Conservation (phyloP, 2,329 filamentous ascomycete species). For the Colletotrichum abscissum region DNA sequence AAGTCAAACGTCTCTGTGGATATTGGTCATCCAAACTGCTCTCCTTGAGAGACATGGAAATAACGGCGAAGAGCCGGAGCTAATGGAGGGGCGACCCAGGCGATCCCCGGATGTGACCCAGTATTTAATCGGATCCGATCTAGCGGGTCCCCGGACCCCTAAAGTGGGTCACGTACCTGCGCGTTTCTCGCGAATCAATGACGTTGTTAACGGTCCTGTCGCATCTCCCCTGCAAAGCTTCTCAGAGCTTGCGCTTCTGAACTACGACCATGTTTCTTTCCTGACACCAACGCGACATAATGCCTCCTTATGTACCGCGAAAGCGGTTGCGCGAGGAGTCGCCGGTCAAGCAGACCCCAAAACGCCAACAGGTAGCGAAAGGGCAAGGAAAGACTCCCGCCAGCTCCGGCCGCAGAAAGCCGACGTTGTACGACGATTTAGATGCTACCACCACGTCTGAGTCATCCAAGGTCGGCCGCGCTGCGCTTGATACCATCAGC, state of each 20-base stretch:
- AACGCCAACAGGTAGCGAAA: constrained; percentile 34
- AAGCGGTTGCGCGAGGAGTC: constrained; percentile 67
- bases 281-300: constrained; percentile 45
- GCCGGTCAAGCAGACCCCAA: constrained; percentile 39
- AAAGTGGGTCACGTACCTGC: constrained; percentile 42
- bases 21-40: background rate
- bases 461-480: constrained; percentile 55
- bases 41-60: constrained; percentile 2
- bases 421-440: constrained; percentile 71
- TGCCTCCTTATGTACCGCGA: constrained; percentile 76
- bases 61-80: constrained; percentile 2
- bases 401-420: constrained; percentile 55
- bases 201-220: constrained; percentile 36
- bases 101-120: constrained; percentile 8
- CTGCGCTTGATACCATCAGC: constrained; percentile 56
- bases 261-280: background rate
- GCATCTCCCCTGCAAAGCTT: constrained; percentile 26
- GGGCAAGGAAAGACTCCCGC: constrained; percentile 7
- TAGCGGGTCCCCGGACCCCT: constrained; percentile 14
- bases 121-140: constrained; percentile 25
- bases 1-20: background rate
- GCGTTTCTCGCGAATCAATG: constrained; percentile 44
- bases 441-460: constrained; percentile 61
- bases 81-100: constrained; percentile 15
- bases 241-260: constrained; percentile 1